Conservation (phyloP, 192 early-diverging fungal genomes). For the Powellomyces hirtus region DNA sequence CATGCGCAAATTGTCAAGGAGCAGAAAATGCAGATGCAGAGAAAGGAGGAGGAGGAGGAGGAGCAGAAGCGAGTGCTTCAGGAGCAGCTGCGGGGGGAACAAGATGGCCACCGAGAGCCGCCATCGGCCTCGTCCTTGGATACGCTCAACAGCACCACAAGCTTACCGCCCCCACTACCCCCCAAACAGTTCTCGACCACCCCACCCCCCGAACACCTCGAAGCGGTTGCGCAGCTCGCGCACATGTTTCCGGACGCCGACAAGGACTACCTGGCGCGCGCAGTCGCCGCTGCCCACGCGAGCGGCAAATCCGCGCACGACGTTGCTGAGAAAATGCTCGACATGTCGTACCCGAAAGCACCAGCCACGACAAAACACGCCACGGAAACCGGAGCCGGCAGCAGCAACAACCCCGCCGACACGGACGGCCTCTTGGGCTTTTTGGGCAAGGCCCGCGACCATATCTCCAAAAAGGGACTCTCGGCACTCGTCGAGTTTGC, state of each 20-base stretch:
- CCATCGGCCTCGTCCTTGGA: background rate
- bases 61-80: too few relatives aligned
- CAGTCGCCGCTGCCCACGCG: constrained; percentile 46
- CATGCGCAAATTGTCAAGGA: constrained; percentile 25
- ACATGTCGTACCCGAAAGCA: constrained; percentile 54
- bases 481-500: background rate
- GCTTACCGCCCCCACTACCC: too few relatives aligned
- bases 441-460: constrained; percentile 14
- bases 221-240: constrained; percentile 24
- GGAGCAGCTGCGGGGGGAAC: too few relatives aligned
- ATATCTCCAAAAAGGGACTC: background rate
- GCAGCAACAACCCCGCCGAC: background rate
- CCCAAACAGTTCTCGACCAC: too few relatives aligned
- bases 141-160: background rate
- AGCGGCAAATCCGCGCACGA: constrained; percentile 40
- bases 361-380: background rate
- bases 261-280: constrained; percentile 49
- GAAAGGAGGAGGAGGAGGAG: constrained; percentile 20
- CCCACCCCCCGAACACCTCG: background rate
- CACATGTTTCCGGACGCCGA: constrained; percentile 70
- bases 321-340: constrained; percentile 60
- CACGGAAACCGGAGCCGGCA: background rate
- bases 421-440: constrained; percentile 5
- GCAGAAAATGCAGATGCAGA: constrained; percentile 45
- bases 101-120: too few relatives aligned